A percentile compares a stretch with the other conserved stretches of the same genome.
Evolutionary conservation across 2,329 filamentous ascomycete genomes (phyloP).

Genomic region (Cladosporium austrohemisphaericum): DNA sequence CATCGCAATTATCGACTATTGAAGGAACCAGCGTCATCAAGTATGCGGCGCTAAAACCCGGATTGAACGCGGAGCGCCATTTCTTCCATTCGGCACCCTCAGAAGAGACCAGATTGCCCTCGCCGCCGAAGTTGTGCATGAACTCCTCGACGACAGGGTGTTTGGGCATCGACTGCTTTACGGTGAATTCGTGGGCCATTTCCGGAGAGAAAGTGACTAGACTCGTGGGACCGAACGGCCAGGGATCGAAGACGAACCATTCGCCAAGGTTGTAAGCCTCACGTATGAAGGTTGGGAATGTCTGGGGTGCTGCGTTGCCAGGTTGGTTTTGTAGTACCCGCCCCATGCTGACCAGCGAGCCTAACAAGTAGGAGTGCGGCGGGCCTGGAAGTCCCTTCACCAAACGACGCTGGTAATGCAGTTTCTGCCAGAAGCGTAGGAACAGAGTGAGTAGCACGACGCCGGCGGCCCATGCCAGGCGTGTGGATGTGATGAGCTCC

Average conservation of each 20-base stretch:
- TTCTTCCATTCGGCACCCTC: constrained; percentile 42
- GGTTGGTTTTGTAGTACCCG: constrained; percentile 35
- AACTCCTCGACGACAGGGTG: constrained; percentile 29
- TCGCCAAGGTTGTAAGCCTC: constrained; percentile 36
- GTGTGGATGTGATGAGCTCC: constrained; percentile 18
- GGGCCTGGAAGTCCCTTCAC: constrained; percentile 35
- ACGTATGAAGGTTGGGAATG: constrained; percentile 32
- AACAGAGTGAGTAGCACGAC: constrained; percentile 23
- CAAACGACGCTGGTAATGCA: constrained; percentile 26
- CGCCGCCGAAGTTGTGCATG: constrained; percentile 36
- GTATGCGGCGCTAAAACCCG: constrained; percentile 38
- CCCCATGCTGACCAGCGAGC: constrained; percentile 39
- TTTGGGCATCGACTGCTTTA: constrained; percentile 33
- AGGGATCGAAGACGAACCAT: constrained; percentile 45
- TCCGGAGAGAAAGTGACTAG: constrained; percentile 39
- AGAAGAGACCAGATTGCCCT: constrained; percentile 35
- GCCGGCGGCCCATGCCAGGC: constrained; percentile 24
- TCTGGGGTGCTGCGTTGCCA: constrained; percentile 35
- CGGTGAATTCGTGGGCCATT: constrained; percentile 37
- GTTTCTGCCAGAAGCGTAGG: constrained; percentile 25
- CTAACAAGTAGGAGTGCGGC: constrained; percentile 40
- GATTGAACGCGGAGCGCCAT: constrained; percentile 43
- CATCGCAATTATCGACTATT: constrained; percentile 35
- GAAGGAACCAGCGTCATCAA: constrained; percentile 38
- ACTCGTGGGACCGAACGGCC: constrained; percentile 37